phyloP scores from a whole-genome alignment of 2,329 filamentous ascomycete species.

The Endoconidiophora laricicola region DNA sequence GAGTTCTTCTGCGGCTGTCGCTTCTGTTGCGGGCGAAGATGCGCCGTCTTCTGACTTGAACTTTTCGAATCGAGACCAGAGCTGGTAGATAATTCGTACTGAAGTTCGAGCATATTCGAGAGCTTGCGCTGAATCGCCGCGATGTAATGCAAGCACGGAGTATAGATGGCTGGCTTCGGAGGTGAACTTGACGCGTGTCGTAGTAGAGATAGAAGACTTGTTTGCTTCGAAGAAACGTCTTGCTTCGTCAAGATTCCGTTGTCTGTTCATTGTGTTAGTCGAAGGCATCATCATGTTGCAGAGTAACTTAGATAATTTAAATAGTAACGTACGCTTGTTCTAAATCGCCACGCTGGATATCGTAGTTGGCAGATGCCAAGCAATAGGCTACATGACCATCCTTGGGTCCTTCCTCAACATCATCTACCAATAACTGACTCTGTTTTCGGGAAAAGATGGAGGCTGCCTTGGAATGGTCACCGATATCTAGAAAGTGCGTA shows the following conservation, averaged over 20 bases:
- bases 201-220: slow-evolving; percentile 21
- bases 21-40: slow-evolving; percentile 15
- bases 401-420: slow-evolving; percentile 22
- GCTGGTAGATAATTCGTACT: slow-evolving; percentile 37
- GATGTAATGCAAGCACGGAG: slow-evolving; percentile 48
- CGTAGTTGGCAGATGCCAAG: slow-evolving; percentile 58
- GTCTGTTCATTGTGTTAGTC: background rate
- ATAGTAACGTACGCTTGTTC: slow-evolving; percentile 38
- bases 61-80: slow-evolving; percentile 36
- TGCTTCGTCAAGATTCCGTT: slow-evolving; percentile 9
- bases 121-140: slow-evolving; percentile 41
- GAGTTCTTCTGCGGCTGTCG: slow-evolving; percentile 14
- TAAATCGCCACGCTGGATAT: slow-evolving; percentile 47
- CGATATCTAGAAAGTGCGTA: slow-evolving; percentile 36
- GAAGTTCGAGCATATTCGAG: slow-evolving; percentile 39
- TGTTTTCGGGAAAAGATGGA: slow-evolving; percentile 33
- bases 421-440: slow-evolving; percentile 32
- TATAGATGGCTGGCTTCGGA: slow-evolving; percentile 31
- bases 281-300: too few species aligned
- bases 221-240: slow-evolving; percentile 11
- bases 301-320: too few species aligned
- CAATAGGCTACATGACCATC: slow-evolving; percentile 32
- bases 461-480: slow-evolving; percentile 33
- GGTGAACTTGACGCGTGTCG: slow-evolving; percentile 33
- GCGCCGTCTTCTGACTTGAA: slow-evolving; percentile 17